Base-by-base conservation (phyloP, 2,329 filamentous ascomycete genomes). In the Paraconiothyrium sp. region DNA sequence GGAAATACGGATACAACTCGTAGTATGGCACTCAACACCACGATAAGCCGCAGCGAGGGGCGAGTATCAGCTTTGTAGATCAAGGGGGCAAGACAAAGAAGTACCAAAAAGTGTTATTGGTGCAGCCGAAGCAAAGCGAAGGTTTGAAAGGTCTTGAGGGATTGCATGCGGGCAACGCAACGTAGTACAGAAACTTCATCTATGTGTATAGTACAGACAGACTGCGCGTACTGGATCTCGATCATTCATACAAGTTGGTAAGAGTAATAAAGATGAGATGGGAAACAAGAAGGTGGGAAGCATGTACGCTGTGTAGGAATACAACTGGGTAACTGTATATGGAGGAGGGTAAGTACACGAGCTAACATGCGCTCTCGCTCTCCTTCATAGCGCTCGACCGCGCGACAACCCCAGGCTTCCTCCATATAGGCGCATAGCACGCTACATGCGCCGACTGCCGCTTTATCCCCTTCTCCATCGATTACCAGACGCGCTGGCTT, bases 11-110 rank as follows among this genome's bases (percentile, higher is more conserved):
- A 34, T 66, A 14, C 64, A 66, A 30, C 56, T 66, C 14, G 51
- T 66, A 1, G 59, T 54, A 4, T 66, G 64, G 64, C 64, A 66
- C 51, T 66, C 64, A 14, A 34, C 32, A 64, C 27, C 64, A 66
- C 54, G 61, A 66, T 22, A 50, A 60, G 37, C 61, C 61, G 14
- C 61, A 64, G 41, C 43, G 64, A 27, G 64, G 64, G 2, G 58
- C 61, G n/a, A 46, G 64, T n/a, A 54, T 66, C 27, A 54, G 58
- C 7, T 64, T 66, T 44, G 64, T 66, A 14, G 61, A 59, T 10
- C 63, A 56, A 27, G 48, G 58, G 14, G 35, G 44, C 20, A 35
- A 56, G n/a, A 35, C 43, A 35, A 66, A 60, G 49, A 56, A 62
- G 35, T 66, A 66, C 47, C 48, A 61, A n/a, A 61, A 66, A 57